phyloP scores from a whole-genome alignment of 257 asterid genomes.

The Solanum gandarillasii region DNA sequence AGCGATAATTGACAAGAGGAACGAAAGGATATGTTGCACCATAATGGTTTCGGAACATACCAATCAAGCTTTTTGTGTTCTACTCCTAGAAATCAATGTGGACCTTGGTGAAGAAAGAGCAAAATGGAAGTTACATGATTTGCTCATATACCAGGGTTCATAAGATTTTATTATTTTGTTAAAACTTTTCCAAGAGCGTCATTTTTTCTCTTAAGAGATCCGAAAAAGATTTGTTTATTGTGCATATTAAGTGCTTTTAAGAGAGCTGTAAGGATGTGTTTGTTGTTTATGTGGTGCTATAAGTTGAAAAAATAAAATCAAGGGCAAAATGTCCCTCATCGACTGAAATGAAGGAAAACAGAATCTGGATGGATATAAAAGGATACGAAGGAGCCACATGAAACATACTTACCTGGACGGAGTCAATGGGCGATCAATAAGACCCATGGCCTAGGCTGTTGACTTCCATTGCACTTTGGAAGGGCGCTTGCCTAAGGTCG shows the following conservation, averaged over 20 bases:
- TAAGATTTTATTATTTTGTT: too few relatives aligned
- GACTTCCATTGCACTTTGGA: slow-evolving; percentile 10
- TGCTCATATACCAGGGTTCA: too few relatives aligned
- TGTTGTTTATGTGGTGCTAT: not conserved
- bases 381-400: not conserved
- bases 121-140: too few relatives aligned
- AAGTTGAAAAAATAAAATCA: not conserved
- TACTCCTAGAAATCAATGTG: slow-evolving; percentile 29
- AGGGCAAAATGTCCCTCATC: not conserved
- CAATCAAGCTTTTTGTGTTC: slow-evolving; percentile 25
- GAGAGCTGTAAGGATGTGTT: not conserved
- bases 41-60: slow-evolving; percentile 43
- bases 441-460: not conserved
- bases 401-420: slow-evolving; percentile 20
- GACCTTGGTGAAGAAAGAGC: not conserved
- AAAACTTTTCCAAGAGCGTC: too few relatives aligned
- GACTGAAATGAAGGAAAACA: not conserved
- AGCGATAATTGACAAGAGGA: slow-evolving; percentile 21
- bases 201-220: too few relatives aligned
- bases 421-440: slow-evolving; percentile 8
- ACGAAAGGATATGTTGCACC: slow-evolving; percentile 30
- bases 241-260: too few relatives aligned
- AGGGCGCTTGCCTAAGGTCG: not conserved
- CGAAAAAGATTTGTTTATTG: too few relatives aligned
- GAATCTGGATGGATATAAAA: not conserved